phyloP scores from a whole-genome alignment of 2,329 filamentous ascomycete species.

The Lachnellula arida region DNA sequence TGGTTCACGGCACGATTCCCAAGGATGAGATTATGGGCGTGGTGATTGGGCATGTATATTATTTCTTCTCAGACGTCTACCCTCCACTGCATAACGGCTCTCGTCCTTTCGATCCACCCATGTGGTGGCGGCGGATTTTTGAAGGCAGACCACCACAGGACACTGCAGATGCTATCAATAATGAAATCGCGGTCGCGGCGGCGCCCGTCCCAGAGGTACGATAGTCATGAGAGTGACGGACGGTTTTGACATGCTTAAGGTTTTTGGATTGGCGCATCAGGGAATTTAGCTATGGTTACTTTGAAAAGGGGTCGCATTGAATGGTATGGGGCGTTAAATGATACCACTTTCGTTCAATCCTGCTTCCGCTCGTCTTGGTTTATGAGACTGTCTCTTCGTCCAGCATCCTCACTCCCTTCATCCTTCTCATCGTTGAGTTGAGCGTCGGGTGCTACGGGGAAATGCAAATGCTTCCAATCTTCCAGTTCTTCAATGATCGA shows the following conservation, averaged over 20 bases:
- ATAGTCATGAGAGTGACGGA: constrained; percentile 13
- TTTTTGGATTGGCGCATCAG: constrained; percentile 12
- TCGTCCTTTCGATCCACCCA: constrained; percentile 80
- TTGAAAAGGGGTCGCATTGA: not conserved
- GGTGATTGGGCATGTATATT: constrained; percentile 93
- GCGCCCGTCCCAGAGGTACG: constrained; percentile 36
- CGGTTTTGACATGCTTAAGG: constrained; percentile 1
- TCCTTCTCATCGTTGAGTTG: constrained; percentile 34
- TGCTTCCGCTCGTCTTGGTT: constrained; percentile 3
- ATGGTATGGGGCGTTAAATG: constrained; percentile 9
- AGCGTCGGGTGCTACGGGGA: constrained; percentile 44
- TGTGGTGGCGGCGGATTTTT: constrained; percentile 85
- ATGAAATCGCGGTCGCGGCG: constrained; percentile 57
- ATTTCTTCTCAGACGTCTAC: constrained; percentile 97
- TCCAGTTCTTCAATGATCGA: constrained; percentile 93
- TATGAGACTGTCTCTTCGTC: constrained; percentile 15
- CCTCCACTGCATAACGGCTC: constrained; percentile 82
- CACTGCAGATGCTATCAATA: constrained; percentile 51
- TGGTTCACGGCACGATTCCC: constrained; percentile 84
- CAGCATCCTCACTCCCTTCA: constrained; percentile 29
- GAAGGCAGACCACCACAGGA: constrained; percentile 52
- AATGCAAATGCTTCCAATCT: constrained; percentile 86
- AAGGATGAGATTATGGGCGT: constrained; percentile 97
- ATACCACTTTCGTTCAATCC: constrained; percentile 19
- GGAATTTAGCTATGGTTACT: not conserved